Evolutionary conservation across 306 rosid species (phyloP), one percentile per base, ranked within the genome.

Genomic region (Neltuma alba): DNA sequence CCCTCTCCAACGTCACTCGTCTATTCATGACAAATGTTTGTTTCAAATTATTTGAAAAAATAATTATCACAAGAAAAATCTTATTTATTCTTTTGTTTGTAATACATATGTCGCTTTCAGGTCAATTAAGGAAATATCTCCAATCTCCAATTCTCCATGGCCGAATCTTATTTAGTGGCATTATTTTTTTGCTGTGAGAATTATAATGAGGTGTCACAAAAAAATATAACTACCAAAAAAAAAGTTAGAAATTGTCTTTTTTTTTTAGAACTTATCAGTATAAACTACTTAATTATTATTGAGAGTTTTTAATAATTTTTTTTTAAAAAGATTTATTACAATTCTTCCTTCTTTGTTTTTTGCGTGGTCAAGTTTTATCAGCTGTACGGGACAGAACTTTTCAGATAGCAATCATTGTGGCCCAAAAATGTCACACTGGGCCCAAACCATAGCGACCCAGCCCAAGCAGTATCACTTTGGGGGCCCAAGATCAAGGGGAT

Each of bases 71-170:
- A 5, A 25, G 64, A 57, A 25, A 25, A 57, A 57, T 57, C 8
- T 55, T 25, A 55, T 55, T 41, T 41, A 38, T 38, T 41, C 45
- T 12, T 44, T 44, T 44, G 5, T 44, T 44, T 15, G 2, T 11
- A 11, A 1, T 9, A 41, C 11, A 12, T 41, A 44, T 10, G 2
- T 14, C 50, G 6, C 14, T 44, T 45, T 14, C 18, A 15, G 52
- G 52, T 14, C 52, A 45, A 45, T 45, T 45, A 45, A 54, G 61
- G 21, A 54, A 54, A 54, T 54, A 8, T n/a, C 61, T 54, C 14
- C 61, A 21, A 54, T 54, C 61, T 54, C n/a, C n/a, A n/a, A n/a
- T n/a, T n/a, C n/a, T n/a, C 61, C 28, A n/a, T 54, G 61, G 61
- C 28, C 13, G 14, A 54, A 8, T 20, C n/a, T 52, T 54, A n/a